Evolutionary conservation across 371 early-diverging fungal species (phyloP), one percentile per base, ranked within the genome.

Genomic region (Apophysomyces elegans): DNA sequence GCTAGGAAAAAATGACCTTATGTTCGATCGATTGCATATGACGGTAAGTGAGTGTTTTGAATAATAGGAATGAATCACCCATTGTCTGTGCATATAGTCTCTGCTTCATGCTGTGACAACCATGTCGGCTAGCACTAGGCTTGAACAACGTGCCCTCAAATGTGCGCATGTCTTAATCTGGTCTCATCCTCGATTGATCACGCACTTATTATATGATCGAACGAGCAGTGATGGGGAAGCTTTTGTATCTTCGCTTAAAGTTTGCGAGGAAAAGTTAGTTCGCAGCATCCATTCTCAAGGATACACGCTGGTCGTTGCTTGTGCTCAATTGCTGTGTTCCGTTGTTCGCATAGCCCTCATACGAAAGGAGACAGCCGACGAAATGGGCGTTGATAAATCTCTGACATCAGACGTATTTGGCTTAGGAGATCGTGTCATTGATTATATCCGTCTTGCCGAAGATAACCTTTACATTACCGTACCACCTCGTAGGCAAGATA

Each of bases 1-100:
- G 13, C 65, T 81, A 4, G 70, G 68, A 13, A 63, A 66, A 44
- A 69, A 68, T 35, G 77, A 75, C n/a, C 70, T 70, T 12, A 76
- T 70, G 47, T 64, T 79, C 36, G 73, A 75, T 39, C 59, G 65
- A 37, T 61, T 68, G 1, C 72, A 76, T 16, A 70, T 82, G n/a
- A 18, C 68, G 46, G 72, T 69, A 67, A 62, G 71, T 59, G 5
- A 4, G 9, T 7, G 21, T 18, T 5, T 7, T 21, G 4, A 37
- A 57, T 37, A 32, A 41, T 7, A 11, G 5, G 11, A 59, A 0
- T 36, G 13, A 26, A 26, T 41, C 8, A 44, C 11, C 37, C 6
- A 63, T 9, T 43, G 44, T n/a, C 21, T 26, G 2, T 26, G 3
- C 2, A 26, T 26, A 7, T 50, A 56, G 41, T 37, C 54, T 37